Base-by-base conservation (phyloP, 805 yeast species). In the Candida ovalis region DNA sequence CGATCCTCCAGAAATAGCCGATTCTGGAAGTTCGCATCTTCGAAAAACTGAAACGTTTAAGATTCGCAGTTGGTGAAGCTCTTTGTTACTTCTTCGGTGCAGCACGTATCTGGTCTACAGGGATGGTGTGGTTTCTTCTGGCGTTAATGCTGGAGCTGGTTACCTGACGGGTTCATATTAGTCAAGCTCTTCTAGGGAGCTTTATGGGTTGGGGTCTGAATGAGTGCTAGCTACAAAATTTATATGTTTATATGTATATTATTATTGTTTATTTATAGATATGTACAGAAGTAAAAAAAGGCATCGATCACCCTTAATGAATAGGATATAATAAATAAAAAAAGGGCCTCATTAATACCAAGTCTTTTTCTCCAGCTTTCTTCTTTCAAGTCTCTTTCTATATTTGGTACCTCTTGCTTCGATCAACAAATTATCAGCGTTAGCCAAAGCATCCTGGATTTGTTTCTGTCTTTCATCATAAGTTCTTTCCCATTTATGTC, bases 401-500 rank as follows among this genome's bases (percentile, higher is more conserved):
- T 71, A 76, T 49, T 71, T 78, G 45, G 70, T 62, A 56, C 85
- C 86, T 69, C 88, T 82, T 53, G 78, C 83, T 52, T 77, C 81
- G 44, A 80, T 59, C 52, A 89, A 81, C 53, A 78, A 76, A 46
- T 81, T 77, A 67, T 90, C 96, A 49, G 79, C 82, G 52, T 76
- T 73, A 40, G 69, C 78, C 58, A 88, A 66, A 27, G 94, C 96
- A 43, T 79, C 82, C 30, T 71, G 72, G 66, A 87, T 82, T 58
- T 75, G 78, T 52, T 72, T 72, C 66, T 78, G 71, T 66, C 88
- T 83, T 21, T 69, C 80, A 12, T 73, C 80, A 50, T 75, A 74
- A 40, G 76, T 77, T 64, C 89, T 77, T 67, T 90, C 96, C 77
- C 89, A 80, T 69, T 83, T 84, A 57, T 82, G 85, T 40, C 89